A percentile compares a stretch with the other conserved stretches of the same genome.
Evolutionary conservation across 2,329 filamentous ascomycete species (phyloP).

Genomic region (Stagonosporopsis chrysanthemi): DNA sequence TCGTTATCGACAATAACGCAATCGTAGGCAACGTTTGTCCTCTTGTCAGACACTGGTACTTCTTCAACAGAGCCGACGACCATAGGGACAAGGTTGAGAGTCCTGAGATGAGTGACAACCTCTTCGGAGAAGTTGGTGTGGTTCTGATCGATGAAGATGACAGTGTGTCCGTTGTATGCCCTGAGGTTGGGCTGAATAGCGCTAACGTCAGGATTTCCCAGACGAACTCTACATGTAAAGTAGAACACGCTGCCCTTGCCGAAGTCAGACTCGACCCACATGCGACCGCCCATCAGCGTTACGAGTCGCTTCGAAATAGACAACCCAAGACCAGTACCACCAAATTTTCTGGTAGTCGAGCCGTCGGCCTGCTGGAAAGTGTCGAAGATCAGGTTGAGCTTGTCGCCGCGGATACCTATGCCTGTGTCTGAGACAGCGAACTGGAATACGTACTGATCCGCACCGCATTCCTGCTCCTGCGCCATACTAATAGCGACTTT

Average conservation of each 20-base stretch:
- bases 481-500: slow-evolving; percentile 87
- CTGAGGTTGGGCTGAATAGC: slow-evolving; percentile 83
- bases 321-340: slow-evolving; percentile 89
- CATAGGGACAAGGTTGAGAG: slow-evolving; percentile 80
- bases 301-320: slow-evolving; percentile 96
- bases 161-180: slow-evolving; percentile 91
- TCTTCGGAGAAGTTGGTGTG: slow-evolving; percentile 78
- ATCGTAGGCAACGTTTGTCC: slow-evolving; percentile 74
- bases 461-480: slow-evolving; percentile 68
- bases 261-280: slow-evolving; percentile 94
- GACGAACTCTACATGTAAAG: slow-evolving; percentile 91
- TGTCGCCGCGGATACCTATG: slow-evolving; percentile 94
- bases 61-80: slow-evolving; percentile 81
- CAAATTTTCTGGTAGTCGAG: slow-evolving; percentile 94
- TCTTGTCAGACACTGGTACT: slow-evolving; percentile 63
- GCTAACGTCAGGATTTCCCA: slow-evolving; percentile 79
- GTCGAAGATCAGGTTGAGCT: slow-evolving; percentile 96
- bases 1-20: slow-evolving; percentile 96
- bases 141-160: slow-evolving; percentile 93
- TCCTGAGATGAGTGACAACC: slow-evolving; percentile 78
- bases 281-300: slow-evolving; percentile 93
- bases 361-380: slow-evolving; percentile 99
- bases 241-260: slow-evolving; percentile 93
- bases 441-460: slow-evolving; percentile 89
- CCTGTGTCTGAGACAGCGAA: slow-evolving; percentile 96